Conservation (phyloP, 2,329 filamentous ascomycete species). For the Paramyrothecium sp. region DNA sequence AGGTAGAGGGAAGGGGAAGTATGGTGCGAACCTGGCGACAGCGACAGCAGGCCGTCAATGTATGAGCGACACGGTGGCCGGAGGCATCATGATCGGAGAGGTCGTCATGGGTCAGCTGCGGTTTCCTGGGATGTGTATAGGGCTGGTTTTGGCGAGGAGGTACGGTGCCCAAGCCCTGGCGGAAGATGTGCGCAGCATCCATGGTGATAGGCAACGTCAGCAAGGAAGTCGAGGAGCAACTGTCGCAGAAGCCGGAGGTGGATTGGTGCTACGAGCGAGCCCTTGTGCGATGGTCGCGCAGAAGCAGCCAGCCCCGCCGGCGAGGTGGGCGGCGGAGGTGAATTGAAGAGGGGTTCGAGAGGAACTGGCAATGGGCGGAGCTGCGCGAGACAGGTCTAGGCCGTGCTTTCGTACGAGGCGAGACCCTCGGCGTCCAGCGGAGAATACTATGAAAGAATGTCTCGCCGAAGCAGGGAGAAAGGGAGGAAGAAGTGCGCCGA, state of each 20-base stretch:
- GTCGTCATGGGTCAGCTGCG: conserved; percentile 34
- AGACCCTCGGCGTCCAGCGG: too few species aligned
- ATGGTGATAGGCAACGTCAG: conserved; percentile 32
- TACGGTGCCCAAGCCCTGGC: conserved; percentile 51
- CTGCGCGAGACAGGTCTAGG: too few species aligned
- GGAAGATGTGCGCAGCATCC: conserved; percentile 60
- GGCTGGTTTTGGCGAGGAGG: conserved; percentile 34
- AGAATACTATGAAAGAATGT: too few species aligned
- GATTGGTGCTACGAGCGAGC: too few species aligned
- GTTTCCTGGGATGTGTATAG: conserved; percentile 26
- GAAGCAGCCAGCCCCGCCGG: too few species aligned
- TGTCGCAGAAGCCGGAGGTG: background rate
- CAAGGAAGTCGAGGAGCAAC: background rate
- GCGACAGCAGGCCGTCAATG: conserved; percentile 75
- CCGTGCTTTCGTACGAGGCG: too few species aligned
- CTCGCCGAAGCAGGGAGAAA: too few species aligned
- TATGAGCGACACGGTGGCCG: conserved; percentile 69
- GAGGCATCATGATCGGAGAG: conserved; percentile 48
- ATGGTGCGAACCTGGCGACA: conserved; percentile 64
- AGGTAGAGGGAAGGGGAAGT: conserved; percentile 4
- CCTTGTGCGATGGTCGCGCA: too few species aligned
- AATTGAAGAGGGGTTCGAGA: too few species aligned
- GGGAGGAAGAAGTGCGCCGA: too few species aligned
- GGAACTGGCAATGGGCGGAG: too few species aligned
- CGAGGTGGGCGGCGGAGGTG: too few species aligned